phyloP scores from a whole-genome alignment of 208 protist genomes.

The Acanthamoeba healyi region DNA sequence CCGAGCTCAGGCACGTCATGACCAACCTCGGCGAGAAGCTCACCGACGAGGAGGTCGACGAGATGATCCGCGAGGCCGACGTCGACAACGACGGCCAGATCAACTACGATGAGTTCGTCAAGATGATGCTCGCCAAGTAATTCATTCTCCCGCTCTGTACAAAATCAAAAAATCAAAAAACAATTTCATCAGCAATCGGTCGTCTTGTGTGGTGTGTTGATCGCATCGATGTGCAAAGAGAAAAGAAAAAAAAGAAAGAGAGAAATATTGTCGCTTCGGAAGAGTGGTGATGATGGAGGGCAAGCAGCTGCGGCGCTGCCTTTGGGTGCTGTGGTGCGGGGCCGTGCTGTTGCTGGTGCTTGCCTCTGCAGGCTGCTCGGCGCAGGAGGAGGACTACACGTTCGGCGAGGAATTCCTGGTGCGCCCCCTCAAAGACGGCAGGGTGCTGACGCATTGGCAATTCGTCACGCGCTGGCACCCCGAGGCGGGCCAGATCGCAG shows the following conservation, averaged over 20 bases:
- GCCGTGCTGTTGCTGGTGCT: background rate
- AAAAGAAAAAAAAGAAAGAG: background rate
- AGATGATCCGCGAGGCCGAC: slow-evolving; percentile 92
- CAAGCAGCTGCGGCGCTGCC: background rate
- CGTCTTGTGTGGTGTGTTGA: slow-evolving; percentile 81
- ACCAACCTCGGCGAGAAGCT: slow-evolving; percentile 93
- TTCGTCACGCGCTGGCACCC: slow-evolving; percentile 57
- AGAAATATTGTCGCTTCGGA: background rate
- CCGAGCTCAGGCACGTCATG: slow-evolving; percentile 93
- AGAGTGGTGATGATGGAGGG: slow-evolving; percentile 77
- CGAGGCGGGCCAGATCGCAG: background rate
- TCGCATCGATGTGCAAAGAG: slow-evolving; percentile 79
- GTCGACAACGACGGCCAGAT: slow-evolving; percentile 92
- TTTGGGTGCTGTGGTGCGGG: background rate
- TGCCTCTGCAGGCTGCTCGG: background rate
- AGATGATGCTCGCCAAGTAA: no score
- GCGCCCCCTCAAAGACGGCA: slow-evolving; percentile 45
- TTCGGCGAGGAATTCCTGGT: slow-evolving; percentile 67
- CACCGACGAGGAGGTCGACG: slow-evolving; percentile 92
- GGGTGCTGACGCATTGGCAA: slow-evolving; percentile 52
- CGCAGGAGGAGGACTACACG: background rate
- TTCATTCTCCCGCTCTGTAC: no score
- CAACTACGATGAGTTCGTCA: slow-evolving; percentile 92
- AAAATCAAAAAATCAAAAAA: no score
- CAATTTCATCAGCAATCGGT: slow-evolving; percentile 50